These are phyloP conservation scores for Diplosphaera chodatii DNA, from an alignment of 139 green algal species.

Conservation along the genomic window DNA sequence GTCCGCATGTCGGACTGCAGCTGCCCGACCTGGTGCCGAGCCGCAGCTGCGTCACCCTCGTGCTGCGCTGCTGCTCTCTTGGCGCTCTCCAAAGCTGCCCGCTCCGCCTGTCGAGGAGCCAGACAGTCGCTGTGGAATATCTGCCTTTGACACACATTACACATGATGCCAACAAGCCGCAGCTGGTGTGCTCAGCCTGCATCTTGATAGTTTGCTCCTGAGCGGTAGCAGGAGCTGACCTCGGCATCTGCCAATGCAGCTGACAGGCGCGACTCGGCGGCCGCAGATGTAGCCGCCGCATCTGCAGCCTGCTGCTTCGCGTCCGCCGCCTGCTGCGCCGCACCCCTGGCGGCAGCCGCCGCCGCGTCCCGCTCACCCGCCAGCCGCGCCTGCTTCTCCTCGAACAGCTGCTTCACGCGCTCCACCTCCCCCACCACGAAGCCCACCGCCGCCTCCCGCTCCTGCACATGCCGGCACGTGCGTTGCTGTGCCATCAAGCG, in stretches of 20 bases:
- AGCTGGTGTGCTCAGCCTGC: no score
- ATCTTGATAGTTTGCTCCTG: no score
- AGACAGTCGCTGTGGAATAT: no score
- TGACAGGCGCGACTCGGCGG: no score
- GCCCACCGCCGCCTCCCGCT: slow-evolving; percentile 32
- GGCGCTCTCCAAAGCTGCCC: neutral
- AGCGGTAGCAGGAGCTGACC: neutral
- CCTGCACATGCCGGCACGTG: slow-evolving; percentile 6
- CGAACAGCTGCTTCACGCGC: slow-evolving; percentile 40
- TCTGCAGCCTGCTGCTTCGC: neutral
- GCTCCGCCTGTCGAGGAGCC: neutral
- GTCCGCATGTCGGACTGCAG: neutral
- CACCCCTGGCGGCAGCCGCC: neutral
- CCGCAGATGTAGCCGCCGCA: no score
- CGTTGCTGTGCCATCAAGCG: no score
- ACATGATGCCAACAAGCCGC: no score
- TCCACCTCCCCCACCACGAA: slow-evolving; percentile 44
- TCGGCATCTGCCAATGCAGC: neutral
- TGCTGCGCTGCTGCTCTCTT: neutral
- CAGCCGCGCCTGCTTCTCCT: slow-evolving; percentile 30
- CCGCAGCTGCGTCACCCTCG: neutral
- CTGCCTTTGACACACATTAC: no score
- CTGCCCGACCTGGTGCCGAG: neutral
- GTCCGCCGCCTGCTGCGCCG: slow-evolving; percentile 15
- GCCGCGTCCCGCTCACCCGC: slow-evolving; percentile 17